Base-by-base conservation (phyloP, 108 stramenopile species). In the Bacterosira constricta region DNA sequence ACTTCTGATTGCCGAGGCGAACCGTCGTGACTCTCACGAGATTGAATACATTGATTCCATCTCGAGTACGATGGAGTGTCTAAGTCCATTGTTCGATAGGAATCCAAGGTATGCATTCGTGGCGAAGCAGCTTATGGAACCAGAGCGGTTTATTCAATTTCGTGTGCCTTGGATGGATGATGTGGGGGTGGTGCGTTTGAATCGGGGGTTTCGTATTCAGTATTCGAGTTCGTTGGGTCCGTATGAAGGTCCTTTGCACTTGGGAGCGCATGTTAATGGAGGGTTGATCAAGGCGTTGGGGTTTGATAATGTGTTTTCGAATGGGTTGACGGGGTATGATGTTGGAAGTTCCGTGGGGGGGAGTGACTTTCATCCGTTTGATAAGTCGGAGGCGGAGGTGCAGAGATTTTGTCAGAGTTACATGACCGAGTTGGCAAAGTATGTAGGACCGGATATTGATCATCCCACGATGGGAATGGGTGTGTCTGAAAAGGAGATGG, bases 371-470 rank as follows among this genome's bases (percentile, higher is more conserved):
- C 91, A 99, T 71, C 99, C 99, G 2, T 66, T 83, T 38, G 86
- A 91, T 78, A 98, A 98, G 84, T 86, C 83, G 18, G 98, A 99
- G 66, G 85, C 91, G 6, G 99, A 99, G 77, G 87, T 98, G 37
- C 96, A 97, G 71, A 85, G 97, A 49, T 99, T 99, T 71, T 99
- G 99, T 64, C 98, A 98, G 81, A 86, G 89, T 42, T 99, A 94
- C 83, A 97, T 97, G 93, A 98, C 97, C 15, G 99, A 99, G 63
- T 67, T 99, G 37, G 79, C 90, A 55, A 97, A 97, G 71, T 98
- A 99, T 80, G 85, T 99, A 59, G 99, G 98, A 8, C 95, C 96
- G 4, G 96, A 96, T 72, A 58, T 83, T 36, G 98, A 97, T 66
- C 67, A 87, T 63, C 98, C 98, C 7, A 88, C 82, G 6, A 96